Evolutionary conservation across 129 eudicot genomes (phyloP).

Genomic region (Pulicaria dysenterica): DNA sequence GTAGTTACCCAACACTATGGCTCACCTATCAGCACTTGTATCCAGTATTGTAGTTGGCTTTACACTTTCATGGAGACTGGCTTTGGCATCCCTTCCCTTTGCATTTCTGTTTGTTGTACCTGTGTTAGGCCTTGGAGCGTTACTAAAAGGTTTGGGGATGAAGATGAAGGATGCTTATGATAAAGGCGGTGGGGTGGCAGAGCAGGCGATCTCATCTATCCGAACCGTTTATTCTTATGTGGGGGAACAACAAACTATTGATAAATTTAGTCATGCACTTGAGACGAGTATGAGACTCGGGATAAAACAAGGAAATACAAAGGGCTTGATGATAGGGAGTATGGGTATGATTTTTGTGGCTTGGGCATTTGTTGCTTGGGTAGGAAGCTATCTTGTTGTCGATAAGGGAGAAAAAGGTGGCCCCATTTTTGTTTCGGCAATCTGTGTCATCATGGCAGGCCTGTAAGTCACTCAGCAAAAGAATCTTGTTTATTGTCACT

Average conservation of each 20-base stretch:
- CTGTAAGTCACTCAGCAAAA: conserved; percentile 50
- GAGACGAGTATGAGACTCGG: conserved; percentile 58
- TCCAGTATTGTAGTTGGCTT: conserved; percentile 50
- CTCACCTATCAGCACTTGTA: conserved; percentile 50
- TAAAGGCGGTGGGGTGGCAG: conserved; percentile 77
- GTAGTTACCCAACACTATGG: conserved; percentile 72
- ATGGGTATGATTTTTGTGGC: conserved; percentile 66
- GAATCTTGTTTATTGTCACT: no score
- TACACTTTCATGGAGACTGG: conserved; percentile 77
- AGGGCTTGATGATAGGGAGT: conserved; percentile 81
- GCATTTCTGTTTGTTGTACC: conserved; percentile 57
- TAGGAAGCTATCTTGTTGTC: conserved; percentile 62
- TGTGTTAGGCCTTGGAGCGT: conserved; percentile 54
- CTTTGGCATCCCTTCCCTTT: conserved; percentile 63
- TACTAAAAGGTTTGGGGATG: conserved; percentile 52
- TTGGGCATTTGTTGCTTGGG: conserved; percentile 81
- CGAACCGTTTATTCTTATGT: conserved; percentile 77
- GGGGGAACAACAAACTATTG: conserved; percentile 61
- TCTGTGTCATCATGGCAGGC: conserved; percentile 60
- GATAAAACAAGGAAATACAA: conserved; percentile 59
- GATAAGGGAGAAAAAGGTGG: conserved; percentile 71
- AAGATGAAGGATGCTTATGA: conserved; percentile 60
- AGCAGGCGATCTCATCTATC: conserved; percentile 75
- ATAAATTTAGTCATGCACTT: conserved; percentile 59
- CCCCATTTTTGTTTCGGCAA: conserved; percentile 58